Conservation (phyloP, 257 asterid species). For the Eustoma russellianum region DNA sequence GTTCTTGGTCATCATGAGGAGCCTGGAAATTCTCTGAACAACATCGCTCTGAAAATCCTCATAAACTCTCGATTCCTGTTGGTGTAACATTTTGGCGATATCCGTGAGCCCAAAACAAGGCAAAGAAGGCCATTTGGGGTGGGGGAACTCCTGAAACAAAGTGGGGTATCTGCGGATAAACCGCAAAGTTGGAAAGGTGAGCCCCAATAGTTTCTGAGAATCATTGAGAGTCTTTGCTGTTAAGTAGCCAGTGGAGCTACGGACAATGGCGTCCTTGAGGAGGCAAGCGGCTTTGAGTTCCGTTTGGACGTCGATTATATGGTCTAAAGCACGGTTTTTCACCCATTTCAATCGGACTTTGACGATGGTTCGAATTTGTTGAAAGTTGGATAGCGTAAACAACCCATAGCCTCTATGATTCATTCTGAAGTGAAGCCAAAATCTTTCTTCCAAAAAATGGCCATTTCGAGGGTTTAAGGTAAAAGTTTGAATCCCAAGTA, state of each 20-base stretch:
- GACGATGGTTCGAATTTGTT: constrained; percentile 39
- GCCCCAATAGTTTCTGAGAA: constrained; percentile 69
- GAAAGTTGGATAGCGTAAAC: constrained; percentile 5
- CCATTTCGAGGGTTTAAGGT: neutral
- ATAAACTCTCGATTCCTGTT: constrained; percentile 37
- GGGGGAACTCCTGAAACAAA: constrained; percentile 84
- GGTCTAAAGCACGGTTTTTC: constrained; percentile 74
- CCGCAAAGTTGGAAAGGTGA: constrained; percentile 78
- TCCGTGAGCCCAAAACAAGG: constrained; percentile 63
- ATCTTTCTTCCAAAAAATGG: neutral
- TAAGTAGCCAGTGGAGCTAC: constrained; percentile 51
- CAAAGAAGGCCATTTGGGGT: constrained; percentile 74
- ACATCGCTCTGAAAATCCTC: constrained; percentile 41
- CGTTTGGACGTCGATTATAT: constrained; percentile 65
- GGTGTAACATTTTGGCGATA: constrained; percentile 51
- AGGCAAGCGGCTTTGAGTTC: constrained; percentile 80
- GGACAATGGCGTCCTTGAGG: constrained; percentile 65
- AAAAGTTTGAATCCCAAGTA: too few relatives aligned
- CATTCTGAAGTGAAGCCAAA: neutral
- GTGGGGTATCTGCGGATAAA: constrained; percentile 77
- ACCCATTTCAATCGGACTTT: constrained; percentile 95
- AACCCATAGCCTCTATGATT: neutral
- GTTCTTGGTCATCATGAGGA: constrained; percentile 71
- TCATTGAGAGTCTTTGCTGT: constrained; percentile 55
- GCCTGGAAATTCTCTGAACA: constrained; percentile 58